A percentile compares a stretch with the other conserved stretches of the same genome.
Evolutionary conservation across 805 yeast genomes (phyloP).

Genomic region (Tetrapisispora taiwanensis): DNA sequence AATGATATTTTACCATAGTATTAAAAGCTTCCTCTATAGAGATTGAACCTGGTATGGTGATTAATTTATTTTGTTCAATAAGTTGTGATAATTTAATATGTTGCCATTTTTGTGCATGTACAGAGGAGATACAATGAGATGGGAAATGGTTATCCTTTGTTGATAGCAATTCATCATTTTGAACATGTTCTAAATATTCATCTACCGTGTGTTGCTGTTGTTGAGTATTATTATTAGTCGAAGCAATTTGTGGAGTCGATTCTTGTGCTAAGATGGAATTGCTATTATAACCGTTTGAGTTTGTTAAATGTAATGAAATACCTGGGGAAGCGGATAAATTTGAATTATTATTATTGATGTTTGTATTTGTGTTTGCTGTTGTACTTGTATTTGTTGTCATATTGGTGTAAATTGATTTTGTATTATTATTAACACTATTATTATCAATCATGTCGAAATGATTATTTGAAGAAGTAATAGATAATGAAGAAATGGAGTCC

Average conservation of each 20-base stretch:
- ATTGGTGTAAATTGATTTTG: neutral
- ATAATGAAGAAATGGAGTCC: constrained; percentile 3
- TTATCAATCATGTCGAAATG: constrained; percentile 2
- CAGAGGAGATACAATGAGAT: constrained; percentile 7
- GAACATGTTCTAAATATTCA: neutral
- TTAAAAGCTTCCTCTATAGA: constrained; percentile 88
- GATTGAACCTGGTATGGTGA: constrained; percentile 52
- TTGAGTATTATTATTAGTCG: neutral
- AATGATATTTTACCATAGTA: constrained; percentile 54
- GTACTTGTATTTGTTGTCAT: neutral
- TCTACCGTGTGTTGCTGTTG: constrained; percentile 1
- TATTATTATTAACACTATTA: neutral
- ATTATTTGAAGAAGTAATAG: constrained; percentile 3
- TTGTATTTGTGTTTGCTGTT: no score
- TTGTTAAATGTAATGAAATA: neutral
- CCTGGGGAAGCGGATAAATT: neutral
- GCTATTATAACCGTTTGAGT: constrained; percentile 1
- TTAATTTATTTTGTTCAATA: constrained; percentile 67
- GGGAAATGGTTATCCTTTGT: neutral
- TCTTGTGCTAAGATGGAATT: neutral
- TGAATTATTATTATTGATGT: neutral
- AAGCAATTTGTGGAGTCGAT: neutral
- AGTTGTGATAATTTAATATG: constrained; percentile 62
- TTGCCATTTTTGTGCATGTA: constrained; percentile 47
- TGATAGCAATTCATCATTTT: neutral